phyloP scores from a whole-genome alignment of 257 asterid genomes.

The Schizonepeta tenuifolia region DNA sequence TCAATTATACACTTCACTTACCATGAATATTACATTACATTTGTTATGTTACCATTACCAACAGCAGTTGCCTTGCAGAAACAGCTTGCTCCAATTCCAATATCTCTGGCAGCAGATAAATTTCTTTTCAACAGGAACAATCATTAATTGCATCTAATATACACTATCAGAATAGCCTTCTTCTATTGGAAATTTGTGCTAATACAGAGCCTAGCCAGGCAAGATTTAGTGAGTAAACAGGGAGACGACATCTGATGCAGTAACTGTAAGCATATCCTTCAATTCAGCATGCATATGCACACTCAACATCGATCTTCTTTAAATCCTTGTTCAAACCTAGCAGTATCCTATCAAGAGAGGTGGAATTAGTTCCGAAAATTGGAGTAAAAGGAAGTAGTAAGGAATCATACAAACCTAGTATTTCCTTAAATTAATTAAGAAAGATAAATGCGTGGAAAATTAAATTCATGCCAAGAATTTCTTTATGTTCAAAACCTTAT shows the following conservation, averaged over 20 bases:
- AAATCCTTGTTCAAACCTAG: conserved; percentile 91
- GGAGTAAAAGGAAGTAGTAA: not conserved
- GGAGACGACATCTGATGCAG: conserved; percentile 59
- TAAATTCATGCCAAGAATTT: no score
- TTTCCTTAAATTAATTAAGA: no score
- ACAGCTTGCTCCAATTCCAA: conserved; percentile 99
- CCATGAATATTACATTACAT: conserved; percentile 98
- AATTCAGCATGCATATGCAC: conserved; percentile 79
- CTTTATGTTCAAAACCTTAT: no score
- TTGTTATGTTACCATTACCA: conserved; percentile 74
- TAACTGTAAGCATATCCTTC: conserved; percentile 63
- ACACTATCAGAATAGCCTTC: conserved; percentile 13
- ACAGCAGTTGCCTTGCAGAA: conserved; percentile 78
- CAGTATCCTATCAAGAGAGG: conserved; percentile 25
- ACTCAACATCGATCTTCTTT: conserved; percentile 71
- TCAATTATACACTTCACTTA: conserved; percentile 35
- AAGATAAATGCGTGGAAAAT: no score
- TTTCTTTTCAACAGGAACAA: conserved; percentile 58
- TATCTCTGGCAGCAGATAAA: conserved; percentile 86
- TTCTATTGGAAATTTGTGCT: not conserved
- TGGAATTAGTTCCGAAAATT: conserved; percentile 18
- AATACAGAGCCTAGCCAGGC: conserved; percentile 4
- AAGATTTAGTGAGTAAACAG: conserved; percentile 12
- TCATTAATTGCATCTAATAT: conserved; percentile 2
- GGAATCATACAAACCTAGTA: no score